phyloP scores from a whole-genome alignment of 1,284 basidiomycete species.

The Ustilago xerochloae region DNA sequence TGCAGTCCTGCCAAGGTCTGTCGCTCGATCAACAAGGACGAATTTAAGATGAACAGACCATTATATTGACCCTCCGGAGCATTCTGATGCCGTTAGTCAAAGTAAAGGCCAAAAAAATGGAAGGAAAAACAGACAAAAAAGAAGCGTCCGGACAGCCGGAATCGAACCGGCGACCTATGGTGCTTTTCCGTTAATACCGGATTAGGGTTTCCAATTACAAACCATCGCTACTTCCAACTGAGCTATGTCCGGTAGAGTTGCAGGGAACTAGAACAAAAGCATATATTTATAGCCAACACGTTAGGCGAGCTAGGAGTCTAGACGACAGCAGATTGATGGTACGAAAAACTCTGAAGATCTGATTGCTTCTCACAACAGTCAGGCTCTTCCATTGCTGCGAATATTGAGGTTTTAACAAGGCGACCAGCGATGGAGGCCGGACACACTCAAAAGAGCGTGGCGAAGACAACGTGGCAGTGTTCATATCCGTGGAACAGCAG shows the following conservation, averaged over 20 bases:
- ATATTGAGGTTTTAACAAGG: no score
- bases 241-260: slow-evolving; percentile 46
- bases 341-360: no score
- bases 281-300: slow-evolving; percentile 2
- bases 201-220: slow-evolving; percentile 56
- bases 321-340: no score
- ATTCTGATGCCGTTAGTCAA: no score
- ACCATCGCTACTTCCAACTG: slow-evolving; percentile 59
- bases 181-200: slow-evolving; percentile 47
- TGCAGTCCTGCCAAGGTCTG: background rate
- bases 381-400: no score
- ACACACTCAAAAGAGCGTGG: no score
- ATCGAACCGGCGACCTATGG: slow-evolving; percentile 58
- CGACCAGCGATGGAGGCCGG: no score
- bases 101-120: background rate
- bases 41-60: background rate
- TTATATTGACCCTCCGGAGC: background rate
- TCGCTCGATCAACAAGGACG: background rate
- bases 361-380: no score
- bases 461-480: no score
- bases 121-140: slow-evolving; percentile 13
- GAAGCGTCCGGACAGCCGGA: slow-evolving; percentile 52
- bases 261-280: background rate
- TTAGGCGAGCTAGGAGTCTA: no score
- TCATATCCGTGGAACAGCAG: no score